Base-by-base conservation (phyloP, 2,329 filamentous ascomycete genomes). In the Balansia obtecta region DNA sequence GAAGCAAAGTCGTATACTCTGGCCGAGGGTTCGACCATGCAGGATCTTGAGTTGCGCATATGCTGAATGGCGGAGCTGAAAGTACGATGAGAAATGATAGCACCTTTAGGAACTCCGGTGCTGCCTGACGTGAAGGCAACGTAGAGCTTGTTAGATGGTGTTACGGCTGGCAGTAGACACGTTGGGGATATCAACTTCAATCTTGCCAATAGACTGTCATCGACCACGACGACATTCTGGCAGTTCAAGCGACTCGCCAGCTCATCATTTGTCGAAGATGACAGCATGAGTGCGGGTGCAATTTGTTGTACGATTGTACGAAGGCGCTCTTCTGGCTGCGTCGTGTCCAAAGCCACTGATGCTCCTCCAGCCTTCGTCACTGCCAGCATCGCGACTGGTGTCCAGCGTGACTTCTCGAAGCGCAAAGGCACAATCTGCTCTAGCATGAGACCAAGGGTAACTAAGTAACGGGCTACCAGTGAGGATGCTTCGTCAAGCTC, bases 61-160 rank as follows among this genome's bases (percentile, higher is more conserved):
- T 22, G 20, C 20, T 34, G 42, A 44, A 58, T 49, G 11, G 57
- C 51, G 38, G 42, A 53, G 18, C 48, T 49, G 13, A 59, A 53
- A 49, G 55, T 53, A 6, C 46, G n/a, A 32, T 62, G 59, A 10
- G 53, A 53, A 33, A 59, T 53, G 4, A 58, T 45, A 2, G 56
- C 57, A 3, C 60, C 60, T 33, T 62, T 62, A 11, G 60, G 58
- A 10, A 50, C 55, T 1, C 60, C 56, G 15, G 56, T 58, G 6
- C 47, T 54, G 2, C 55, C 54, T 6, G 53, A 54, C 9, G 53
- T 56, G 34, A 58, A 59, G 6, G 58, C 33, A 2, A 57, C 44
- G 43, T 61, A 61, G 1, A 55, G 45, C 15, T 44, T 18, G 34
- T 41, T 45, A 2, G 18, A 39, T 16, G 53, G 53, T 13, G 10